Base-by-base conservation (phyloP, 805 yeast genomes). In the Ogataea paraovalis region DNA sequence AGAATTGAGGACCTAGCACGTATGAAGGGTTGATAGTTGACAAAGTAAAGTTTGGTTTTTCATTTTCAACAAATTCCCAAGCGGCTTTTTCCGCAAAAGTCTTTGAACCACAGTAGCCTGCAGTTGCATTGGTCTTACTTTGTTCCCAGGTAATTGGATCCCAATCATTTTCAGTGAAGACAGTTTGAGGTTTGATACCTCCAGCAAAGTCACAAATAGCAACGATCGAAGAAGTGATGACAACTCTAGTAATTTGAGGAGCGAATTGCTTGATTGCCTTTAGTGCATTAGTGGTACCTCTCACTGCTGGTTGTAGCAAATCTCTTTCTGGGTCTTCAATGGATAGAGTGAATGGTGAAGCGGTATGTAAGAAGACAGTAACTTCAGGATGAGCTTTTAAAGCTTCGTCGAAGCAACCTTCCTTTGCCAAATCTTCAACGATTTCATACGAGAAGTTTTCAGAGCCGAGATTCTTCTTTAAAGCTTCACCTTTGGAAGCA, bases 161-260 rank as follows among this genome's bases (percentile, higher is more conserved):
- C 78, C 78, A 73, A 3, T 22, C 41, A 4, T 63, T 42, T 14
- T 59, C 52, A 57, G 68, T 72, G 25, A 62, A 64, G 47, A 57
- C 57, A 18, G 50, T 45, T 34, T 51, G 48, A 8, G 51, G 42
- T 27, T 22, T 51, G 10, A 13, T 14, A 19, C 8, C 36, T 1
- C 19, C 45, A 21, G 39, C 38, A 42, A 18, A 18, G 30, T 34
- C 25, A 23, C 27, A 50, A 43, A 80, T 65, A 3, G 81, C 76
- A 8, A 79, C 80, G 54, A 72, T 75, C 4, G 79, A 75, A 3
- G 80, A 80, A 1, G 86, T 81, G 14, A 78, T 54, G n/a, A 80
- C 81, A 34, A 81, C 75, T 41, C 72, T 67, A 44, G 71, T 69
- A 32, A 78, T 72, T 47, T 71, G 66, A 8, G 76, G 72, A 14